These are phyloP conservation scores for Lactarius psammicola DNA, from an alignment of 768 basidiomycete genomes.

Conservation along the genomic window DNA sequence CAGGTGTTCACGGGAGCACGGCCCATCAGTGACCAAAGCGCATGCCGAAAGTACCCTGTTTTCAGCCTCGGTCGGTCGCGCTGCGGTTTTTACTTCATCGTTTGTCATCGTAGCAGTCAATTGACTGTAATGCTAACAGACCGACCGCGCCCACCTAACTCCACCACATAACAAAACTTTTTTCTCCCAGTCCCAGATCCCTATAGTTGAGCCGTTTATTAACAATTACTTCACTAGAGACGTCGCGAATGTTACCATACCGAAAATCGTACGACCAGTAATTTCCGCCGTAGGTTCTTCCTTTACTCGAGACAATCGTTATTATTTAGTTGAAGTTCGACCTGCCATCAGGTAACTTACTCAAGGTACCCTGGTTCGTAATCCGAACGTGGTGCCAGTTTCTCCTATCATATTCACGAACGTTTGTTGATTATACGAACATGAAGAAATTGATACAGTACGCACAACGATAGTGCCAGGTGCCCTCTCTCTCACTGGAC, in stretches of 20 bases:
- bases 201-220: background rate
- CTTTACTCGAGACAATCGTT: background rate
- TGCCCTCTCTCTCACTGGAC: background rate
- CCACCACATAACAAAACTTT: background rate
- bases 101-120: background rate
- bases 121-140: background rate
- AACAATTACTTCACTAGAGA: constrained; percentile 7
- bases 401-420: background rate
- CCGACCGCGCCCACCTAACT: background rate
- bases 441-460: background rate
- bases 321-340: background rate
- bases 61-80: background rate
- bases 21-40: no score
- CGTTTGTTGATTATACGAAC: background rate
- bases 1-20: no score
- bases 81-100: constrained; percentile 1
- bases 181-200: background rate
- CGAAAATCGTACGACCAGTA: background rate
- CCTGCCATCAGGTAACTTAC: background rate
- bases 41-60: background rate
- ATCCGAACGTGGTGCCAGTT: background rate
- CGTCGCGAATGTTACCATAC: background rate
- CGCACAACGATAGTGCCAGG: background rate
- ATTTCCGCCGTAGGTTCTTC: constrained; percentile 6
- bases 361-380: background rate